phyloP scores from a whole-genome alignment of 148 eudicot species.

The Arbutus unedo region DNA sequence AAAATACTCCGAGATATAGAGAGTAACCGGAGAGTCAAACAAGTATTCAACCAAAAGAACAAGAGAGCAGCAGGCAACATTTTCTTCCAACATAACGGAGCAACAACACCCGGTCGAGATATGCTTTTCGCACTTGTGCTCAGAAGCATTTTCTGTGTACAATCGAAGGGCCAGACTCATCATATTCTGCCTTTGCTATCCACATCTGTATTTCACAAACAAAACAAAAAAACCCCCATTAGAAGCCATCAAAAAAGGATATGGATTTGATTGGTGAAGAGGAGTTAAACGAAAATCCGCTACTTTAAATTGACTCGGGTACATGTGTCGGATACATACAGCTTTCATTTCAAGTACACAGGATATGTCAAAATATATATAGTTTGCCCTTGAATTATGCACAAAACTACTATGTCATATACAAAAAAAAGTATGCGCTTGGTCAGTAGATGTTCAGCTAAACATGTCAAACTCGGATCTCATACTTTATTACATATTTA shows the following conservation, averaged over 20 bases:
- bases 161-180: conserved; percentile 20
- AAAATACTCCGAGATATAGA: neutral
- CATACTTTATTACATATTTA: neutral
- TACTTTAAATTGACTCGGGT: neutral
- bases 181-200: conserved; percentile 16
- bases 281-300: neutral
- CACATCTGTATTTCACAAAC: conserved; percentile 14
- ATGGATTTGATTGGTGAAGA: neutral
- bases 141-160: conserved; percentile 20
- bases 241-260: neutral
- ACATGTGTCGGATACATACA: neutral
- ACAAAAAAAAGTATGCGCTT: neutral
- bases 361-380: no score
- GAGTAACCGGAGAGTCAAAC: neutral
- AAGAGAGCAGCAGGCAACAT: neutral
- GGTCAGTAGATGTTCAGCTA: neutral
- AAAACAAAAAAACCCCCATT: neutral
- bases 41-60: neutral
- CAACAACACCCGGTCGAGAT: neutral
- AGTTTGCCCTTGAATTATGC: no score
- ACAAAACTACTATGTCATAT: no score
- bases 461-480: neutral
- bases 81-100: neutral
- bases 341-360: no score
- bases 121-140: neutral